phyloP scores from a whole-genome alignment of 306 rosid genomes.

The Ziziphus jujuba region DNA sequence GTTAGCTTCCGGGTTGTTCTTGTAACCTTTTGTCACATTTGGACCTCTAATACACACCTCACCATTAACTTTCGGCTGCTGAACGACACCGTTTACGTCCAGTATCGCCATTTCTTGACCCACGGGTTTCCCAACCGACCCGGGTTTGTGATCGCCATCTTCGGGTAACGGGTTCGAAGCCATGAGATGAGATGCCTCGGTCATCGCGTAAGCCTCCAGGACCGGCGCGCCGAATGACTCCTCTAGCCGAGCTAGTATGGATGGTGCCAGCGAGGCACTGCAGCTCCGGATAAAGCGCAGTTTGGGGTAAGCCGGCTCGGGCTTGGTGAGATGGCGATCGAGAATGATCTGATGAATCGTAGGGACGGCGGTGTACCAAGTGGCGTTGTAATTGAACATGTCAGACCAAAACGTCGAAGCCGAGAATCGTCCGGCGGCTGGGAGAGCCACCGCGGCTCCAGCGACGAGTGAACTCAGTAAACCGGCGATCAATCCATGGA shows the following conservation, averaged over 20 bases:
- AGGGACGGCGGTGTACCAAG: constrained; percentile 96
- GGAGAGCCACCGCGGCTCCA: constrained; percentile 64
- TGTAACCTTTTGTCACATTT: constrained; percentile 82
- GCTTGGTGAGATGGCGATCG: constrained; percentile 65
- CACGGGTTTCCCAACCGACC: constrained; percentile 85
- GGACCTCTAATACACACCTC: constrained; percentile 83
- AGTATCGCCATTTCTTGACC: constrained; percentile 76
- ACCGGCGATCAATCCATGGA: constrained; percentile 75
- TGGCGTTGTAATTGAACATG: constrained; percentile 58
- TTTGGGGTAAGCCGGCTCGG: constrained; percentile 63
- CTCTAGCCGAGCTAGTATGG: constrained; percentile 58
- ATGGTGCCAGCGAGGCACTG: constrained; percentile 87
- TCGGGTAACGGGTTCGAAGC: constrained; percentile 75
- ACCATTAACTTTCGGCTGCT: constrained; percentile 32
- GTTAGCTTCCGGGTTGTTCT: constrained; percentile 70
- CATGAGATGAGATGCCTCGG: constrained; percentile 86
- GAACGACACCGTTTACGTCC: constrained; percentile 49
- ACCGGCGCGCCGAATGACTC: constrained; percentile 78
- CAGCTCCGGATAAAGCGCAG: constrained; percentile 88
- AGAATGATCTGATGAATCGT: constrained; percentile 93
- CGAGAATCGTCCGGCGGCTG: constrained; percentile 76
- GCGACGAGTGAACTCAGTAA: constrained; percentile 60
- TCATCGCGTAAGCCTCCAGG: constrained; percentile 94
- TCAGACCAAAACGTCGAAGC: constrained; percentile 86
- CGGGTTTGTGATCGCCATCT: constrained; percentile 74